Evolutionary conservation across 2,329 filamentous ascomycete genomes (phyloP).

Genomic region (Apiospora pterosperma): DNA sequence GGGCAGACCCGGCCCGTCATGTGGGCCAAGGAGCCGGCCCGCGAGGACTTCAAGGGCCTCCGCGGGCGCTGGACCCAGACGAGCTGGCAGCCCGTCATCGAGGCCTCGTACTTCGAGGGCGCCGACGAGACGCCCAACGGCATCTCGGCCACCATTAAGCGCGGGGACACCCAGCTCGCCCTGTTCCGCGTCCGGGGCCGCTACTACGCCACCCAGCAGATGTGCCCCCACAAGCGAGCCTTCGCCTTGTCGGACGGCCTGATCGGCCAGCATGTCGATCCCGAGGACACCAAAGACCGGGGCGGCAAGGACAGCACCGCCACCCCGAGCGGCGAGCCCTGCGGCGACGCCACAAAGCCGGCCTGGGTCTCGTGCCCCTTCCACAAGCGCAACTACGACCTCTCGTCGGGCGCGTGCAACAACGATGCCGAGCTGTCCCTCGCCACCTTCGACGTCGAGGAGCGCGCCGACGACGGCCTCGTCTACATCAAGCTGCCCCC

Average conservation of each 20-base stretch:
- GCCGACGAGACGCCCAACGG: slow-evolving; percentile 65
- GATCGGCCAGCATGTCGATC: slow-evolving; percentile 61
- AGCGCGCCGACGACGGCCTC: slow-evolving; percentile 48
- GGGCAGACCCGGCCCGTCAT: slow-evolving; percentile 70
- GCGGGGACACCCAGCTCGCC: slow-evolving; percentile 84
- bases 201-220: slow-evolving; percentile 86
- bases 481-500: slow-evolving; percentile 77
- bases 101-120: slow-evolving; percentile 63
- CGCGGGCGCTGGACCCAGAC: slow-evolving; percentile 60
- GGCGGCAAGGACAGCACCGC: slow-evolving; percentile 21
- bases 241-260: slow-evolving; percentile 87
- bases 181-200: slow-evolving; percentile 78
- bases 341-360: slow-evolving; percentile 15
- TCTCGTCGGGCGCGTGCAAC: slow-evolving; percentile 67
- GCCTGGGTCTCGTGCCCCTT: slow-evolving; percentile 87
- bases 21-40: slow-evolving; percentile 68
- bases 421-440: slow-evolving; percentile 76
- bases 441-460: slow-evolving; percentile 76
- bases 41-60: slow-evolving; percentile 69
- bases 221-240: slow-evolving; percentile 90
- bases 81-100: slow-evolving; percentile 77
- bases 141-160: slow-evolving; percentile 74
- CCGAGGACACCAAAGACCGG: slow-evolving; percentile 9
- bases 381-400: slow-evolving; percentile 87
- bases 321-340: slow-evolving; percentile 18